A percentile compares a stretch with the other conserved stretches of the same genome.
phyloP scores from a whole-genome alignment of 306 rosid genomes.

The Trichosanthes cucumerina region DNA sequence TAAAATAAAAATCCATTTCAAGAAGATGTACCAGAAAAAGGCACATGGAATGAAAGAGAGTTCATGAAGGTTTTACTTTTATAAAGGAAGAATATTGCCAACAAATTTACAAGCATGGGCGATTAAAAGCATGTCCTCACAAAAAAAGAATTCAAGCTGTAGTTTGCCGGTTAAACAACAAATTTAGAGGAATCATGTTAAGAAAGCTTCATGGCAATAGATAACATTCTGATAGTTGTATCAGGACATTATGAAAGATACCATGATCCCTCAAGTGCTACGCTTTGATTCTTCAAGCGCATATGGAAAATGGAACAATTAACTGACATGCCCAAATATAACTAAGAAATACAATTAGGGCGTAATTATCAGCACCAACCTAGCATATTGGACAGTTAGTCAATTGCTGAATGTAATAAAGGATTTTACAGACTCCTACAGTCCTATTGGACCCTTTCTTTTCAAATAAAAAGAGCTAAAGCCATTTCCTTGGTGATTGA shows the following conservation, averaged over 20 bases:
- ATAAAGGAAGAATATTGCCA: not conserved
- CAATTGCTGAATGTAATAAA: not conserved
- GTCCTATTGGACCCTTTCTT: not conserved
- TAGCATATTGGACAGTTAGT: not conserved
- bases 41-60: not conserved
- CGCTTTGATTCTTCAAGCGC: not conserved
- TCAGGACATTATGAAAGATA: not conserved
- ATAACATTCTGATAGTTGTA: not conserved
- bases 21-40: not conserved
- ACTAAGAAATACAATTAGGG: not conserved
- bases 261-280: not conserved
- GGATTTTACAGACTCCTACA: not conserved
- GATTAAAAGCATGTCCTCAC: not conserved
- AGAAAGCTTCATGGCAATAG: not conserved
- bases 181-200: not conserved
- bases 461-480: not conserved
- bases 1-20: slow-evolving; percentile 19
- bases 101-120: not conserved
- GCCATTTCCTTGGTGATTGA: not conserved
- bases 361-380: not conserved
- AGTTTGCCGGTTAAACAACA: not conserved
- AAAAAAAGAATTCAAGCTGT: not conserved
- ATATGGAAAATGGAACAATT: not conserved
- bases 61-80: not conserved
- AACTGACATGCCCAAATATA: not conserved